Evolutionary conservation across 441 rosid genomes (phyloP), one percentile per base, ranked within the genome.

Genomic region (Jatropha podagrica): DNA sequence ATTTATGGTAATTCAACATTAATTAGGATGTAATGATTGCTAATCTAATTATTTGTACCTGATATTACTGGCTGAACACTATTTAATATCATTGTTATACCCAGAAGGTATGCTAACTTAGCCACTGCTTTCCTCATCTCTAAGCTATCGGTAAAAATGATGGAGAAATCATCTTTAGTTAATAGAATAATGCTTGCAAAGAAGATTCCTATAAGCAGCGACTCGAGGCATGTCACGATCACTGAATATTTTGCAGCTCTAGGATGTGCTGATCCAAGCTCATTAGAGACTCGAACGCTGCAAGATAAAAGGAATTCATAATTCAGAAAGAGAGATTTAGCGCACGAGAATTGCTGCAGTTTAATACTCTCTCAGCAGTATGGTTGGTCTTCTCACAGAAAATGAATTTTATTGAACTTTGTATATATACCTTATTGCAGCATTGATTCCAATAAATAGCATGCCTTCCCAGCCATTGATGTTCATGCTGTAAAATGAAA

Each of bases 401-500:
- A 12, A 18, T 4, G 2, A 32, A 32, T 32, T 32, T 32, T 32
- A 32, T 32, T 32, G 32, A 32, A 32, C 32, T 32, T 56, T 17
- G 7, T 40, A 12, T 52, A 32, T 12, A 66, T 74, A 94, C 97
- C 96, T 91, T 78, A 92, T 85, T 41, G 96, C 98, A 38, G 96
- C 97, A 81, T 94, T 92, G 84, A 94, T 82, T 74, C 97, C 96
- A 18, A 94, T 87, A 65, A 92, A 94, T 77, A 91, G 15, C 98
- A 92, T 91, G 76, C 96, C 98, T 82, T 94, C 97, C 96, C 97
- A 94, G 27, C 98, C 97, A 65, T 94, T 92, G 74, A 94, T 87
- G 86, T 94, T 94, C 97, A 94, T 94, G 85, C 98, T 94, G 83
- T 67, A 73, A 75, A 59, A 78, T 3, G 26, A 32, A 77, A 69